Evolutionary conservation across 441 rosid species (phyloP), one percentile per base, ranked within the genome.

Genomic region (Kokia cookei): DNA sequence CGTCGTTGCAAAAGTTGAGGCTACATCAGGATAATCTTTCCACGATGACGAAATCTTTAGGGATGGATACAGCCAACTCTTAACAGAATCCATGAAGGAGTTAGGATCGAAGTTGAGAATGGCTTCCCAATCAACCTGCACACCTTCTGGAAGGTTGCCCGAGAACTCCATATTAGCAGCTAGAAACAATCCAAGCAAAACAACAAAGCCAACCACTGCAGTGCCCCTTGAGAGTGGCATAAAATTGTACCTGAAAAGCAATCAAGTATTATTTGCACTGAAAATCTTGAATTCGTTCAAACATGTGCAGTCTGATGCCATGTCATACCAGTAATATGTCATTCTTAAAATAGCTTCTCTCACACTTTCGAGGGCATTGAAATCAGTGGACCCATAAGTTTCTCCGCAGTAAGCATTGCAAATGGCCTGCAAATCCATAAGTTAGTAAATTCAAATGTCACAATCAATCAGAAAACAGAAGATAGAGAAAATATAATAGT

Each of bases 171-270:
- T 93, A 75, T 93, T 92, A 75, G 98, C 98, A 47, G 97, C 97
- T 17, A 93, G 91, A 68, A 92, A 85, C 81, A 96, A 82, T 70
- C 98, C 99, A 12, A 92, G 90, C 84, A 96, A 77, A 48, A 90
- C 97, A 35, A 83, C 78, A 55, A 92, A 92, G 63, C 99, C 99
- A 42, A 95, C 96, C 72, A 74, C 92, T 45, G 97, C 97, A 62
- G 97, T 87, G 35, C 99, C 99, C 87, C 99, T 91, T 51, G 97
- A 86, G 72, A 96, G 80, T n/a, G 98, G 99, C 99, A 92, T 96
- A 81, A 96, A 96, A 79, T 91, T 96, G 78, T 93, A 96, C 98
- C 99, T 96, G 87, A 15, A 69, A 68, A 65, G 58, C 69, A 63
- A 66, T 43, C 57, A 5, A 42, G 32, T 48, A 12, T 73, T 62